Evolutionary conservation across 176 grass and related monocot genomes (phyloP), one percentile per base, ranked within the genome.

Genomic region (Musa acuminata): DNA sequence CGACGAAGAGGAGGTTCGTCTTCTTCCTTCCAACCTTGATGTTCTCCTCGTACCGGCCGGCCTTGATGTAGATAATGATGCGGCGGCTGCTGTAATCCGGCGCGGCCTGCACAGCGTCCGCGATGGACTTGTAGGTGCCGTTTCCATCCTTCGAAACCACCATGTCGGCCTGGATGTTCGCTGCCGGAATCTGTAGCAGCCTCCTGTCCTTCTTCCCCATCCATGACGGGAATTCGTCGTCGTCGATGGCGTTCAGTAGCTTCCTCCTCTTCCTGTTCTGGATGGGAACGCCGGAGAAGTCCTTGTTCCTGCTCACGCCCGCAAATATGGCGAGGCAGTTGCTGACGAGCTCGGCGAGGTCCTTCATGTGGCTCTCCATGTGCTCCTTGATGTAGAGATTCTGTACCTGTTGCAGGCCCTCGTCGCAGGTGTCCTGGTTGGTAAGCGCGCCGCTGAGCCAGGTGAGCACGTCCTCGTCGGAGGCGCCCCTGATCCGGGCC

Each of bases 31-130:
- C 75, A n/a, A 92, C 67, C 52, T 84, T 84, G 71, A 88, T 59
- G 74, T 92, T 92, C 70, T 92, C 89, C 19, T 3, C 16, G 67
- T 92, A 92, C 70, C 74, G 64, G 16, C 83, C 85, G 2, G 85
- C 83, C 69, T 85, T 92, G 62, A 92, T 48, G 74, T 88, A 84
- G 5, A 92, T 86, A 72, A 92, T 83, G 48, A 92, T 75, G 22
- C 82, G 80, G 8, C 69, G 64, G 50, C 26, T 17, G 73, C 77
- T 85, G 69, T 60, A 6, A 11, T 67, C 80, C 17, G 83, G 80
- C 19, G 85, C 85, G 23, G 83, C 85, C 67, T 55, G 78, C 48
- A 92, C 29, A 26, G 89, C 89, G 11, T 81, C 80, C 17, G 6
- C 11, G 75, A 92, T 81, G 3, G 53, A 82, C 54, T 27, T 69